Base-by-base conservation (phyloP, 805 yeast genomes). In the Komagataella phaffii region DNA sequence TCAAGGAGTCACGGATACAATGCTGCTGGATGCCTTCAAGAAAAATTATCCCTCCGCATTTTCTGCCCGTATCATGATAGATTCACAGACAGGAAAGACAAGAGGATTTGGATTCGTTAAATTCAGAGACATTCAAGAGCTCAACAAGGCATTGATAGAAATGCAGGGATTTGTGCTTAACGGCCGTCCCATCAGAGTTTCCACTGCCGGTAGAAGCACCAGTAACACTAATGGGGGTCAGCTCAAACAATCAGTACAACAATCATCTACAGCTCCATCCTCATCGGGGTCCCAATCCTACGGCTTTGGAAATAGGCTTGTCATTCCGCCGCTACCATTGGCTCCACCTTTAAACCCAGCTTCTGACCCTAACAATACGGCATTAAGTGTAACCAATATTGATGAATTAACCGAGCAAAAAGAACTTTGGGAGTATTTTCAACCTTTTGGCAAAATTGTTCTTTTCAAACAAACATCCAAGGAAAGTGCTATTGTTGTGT, bases 41-140 rank as follows among this genome's bases (percentile, higher is more conserved):
- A 66, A 79, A 4, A 76, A 80, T 53, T 89, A 78, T 61, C 82
- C 90, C 1, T 84, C 90, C 6, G 80, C 88, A 51, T 75, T 80
- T 50, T 81, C 83, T 57, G 93, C 82, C 6, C 88, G 85, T 60
- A 79, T 89, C 55, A 88, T 89, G 81, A 64, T 76, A 49, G 96
- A 89, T 64, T 81, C 80, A 44, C 62, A 66, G 10, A 81, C 95
- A 1, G 83, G 83, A 30, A 74, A 74, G 49, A 78, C 91, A 6
- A 81, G 86, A 61, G 96, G 96, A 10, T 89, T 85, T 65, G 97
- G 96, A 2, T 90, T 90, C 69, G 87, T 88, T n/a, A 79, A 87
- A 55, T 88, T 89, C 62, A 60, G 72, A 43, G 74, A 75, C 53
- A 81, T 77, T 54, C 72, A 73, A 8, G 88, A 84, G 45, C 88